Evolutionary conservation across 352 stramenopile species (phyloP), one percentile per base, ranked within the genome.

Genomic region (Pilasporangium apinafurcum): DNA sequence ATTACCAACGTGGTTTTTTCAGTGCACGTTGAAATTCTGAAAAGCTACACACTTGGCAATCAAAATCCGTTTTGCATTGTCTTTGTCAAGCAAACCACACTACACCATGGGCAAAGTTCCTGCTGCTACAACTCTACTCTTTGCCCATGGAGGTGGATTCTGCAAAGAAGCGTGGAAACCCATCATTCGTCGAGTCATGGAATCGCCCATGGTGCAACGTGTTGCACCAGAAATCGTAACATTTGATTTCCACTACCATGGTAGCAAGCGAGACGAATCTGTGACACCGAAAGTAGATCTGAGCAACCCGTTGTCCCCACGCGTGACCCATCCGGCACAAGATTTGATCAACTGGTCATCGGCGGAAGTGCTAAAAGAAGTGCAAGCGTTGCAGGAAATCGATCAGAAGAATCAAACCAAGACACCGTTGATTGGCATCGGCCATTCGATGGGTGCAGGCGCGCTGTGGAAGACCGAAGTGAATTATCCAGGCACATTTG

Each of bases 161-260:
- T 79, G 65, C 37, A 63, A 68, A 33, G 48, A 80, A 14, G 45
- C 59, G 1, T 83, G 70, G 70, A 53, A 62, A 14, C 70, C 70
- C 3, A 62, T 83, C 31, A 49, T 78, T 29, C 39, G 45, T 17
- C 70, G 59, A 8, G 32, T 80, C 22, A 37, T 54, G 34, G 40
- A 30, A 10, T 62, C 65, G 5, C 38, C 61, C 8, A 37, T 74
- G 46, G 37, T 76, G 9, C 48, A 70, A 26, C 42, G 35, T 16
- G 18, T 20, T 5, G 29, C 42, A 0, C 33, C n/a, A 16, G 44
- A 51, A 0, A 59, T 67, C 21, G 44, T 60, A 28, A 58, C 17
- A 30, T 76, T 79, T 36, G 67, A 78, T 44, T 66, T 78, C 34
- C 67, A 59, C 31, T 81, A 65, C 54, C 70, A 83, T 41, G 70